These are phyloP conservation scores for Dendrocalamus latiflorus DNA, from an alignment of 202 grass and related monocot genomes.

Conservation along the genomic window DNA sequence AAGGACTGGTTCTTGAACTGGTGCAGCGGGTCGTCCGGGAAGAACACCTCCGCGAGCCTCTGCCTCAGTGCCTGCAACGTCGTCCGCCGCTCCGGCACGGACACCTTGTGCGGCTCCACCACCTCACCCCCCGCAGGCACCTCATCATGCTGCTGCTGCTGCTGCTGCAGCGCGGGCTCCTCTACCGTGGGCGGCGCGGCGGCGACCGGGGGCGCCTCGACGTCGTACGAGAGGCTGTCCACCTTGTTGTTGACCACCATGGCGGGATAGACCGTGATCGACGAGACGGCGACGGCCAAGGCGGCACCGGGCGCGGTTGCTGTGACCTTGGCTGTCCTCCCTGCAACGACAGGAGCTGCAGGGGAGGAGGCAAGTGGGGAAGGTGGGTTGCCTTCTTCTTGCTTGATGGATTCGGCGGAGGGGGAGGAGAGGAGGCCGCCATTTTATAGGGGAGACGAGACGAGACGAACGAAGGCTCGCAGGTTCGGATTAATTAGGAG, in stretches of 20 bases:
- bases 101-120: constrained; percentile 72
- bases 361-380: constrained; percentile 3
- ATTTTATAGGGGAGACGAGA: constrained; percentile 47
- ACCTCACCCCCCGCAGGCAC: not conserved
- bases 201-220: constrained; percentile 13
- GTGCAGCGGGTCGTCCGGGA: constrained; percentile 95
- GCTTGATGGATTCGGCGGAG: constrained; percentile 25
- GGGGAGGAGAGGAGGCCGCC: not conserved
- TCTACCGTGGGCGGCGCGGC: no score
- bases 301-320: not conserved
- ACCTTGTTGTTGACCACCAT: constrained; percentile 59
- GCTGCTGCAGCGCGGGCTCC: not conserved
- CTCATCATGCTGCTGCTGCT: not conserved
- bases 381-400: not conserved
- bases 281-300: not conserved
- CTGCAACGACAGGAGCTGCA: constrained; percentile 7
- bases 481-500: not conserved
- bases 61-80: constrained; percentile 49
- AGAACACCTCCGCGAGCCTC: constrained; percentile 79
- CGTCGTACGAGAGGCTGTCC: constrained; percentile 48
- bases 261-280: not conserved
- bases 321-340: not conserved
- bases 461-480: not conserved
- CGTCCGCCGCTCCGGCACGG: constrained; percentile 49
- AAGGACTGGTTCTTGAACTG: constrained; percentile 90